These are phyloP conservation scores for Globisporangium megalacanthum DNA, from an alignment of 352 stramenopile species.

Conservation along the genomic window DNA sequence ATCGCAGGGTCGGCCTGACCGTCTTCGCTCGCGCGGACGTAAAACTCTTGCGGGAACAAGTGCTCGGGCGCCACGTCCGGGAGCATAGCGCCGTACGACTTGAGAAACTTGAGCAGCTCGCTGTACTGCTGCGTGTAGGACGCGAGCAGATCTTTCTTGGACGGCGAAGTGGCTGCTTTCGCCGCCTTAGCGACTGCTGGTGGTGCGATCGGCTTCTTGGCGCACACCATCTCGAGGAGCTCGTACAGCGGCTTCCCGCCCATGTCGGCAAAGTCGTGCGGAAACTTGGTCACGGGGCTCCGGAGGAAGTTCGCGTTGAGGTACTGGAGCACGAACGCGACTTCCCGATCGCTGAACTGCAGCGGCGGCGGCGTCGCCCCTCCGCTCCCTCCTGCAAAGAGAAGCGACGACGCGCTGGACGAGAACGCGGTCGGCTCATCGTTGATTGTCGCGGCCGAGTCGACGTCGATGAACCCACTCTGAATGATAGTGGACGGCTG, in stretches of 20 bases:
- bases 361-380: neutral
- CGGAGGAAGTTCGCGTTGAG: slow-evolving; percentile 81
- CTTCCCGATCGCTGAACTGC: slow-evolving; percentile 35
- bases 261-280: slow-evolving; percentile 67
- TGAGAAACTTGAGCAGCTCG: slow-evolving; percentile 89
- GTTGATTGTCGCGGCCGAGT: slow-evolving; percentile 21
- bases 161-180: slow-evolving; percentile 20
- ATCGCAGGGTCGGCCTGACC: slow-evolving; percentile 42
- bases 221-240: slow-evolving; percentile 86
- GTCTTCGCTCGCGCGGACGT: slow-evolving; percentile 73
- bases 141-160: slow-evolving; percentile 53
- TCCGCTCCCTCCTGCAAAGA: neutral
- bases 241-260: slow-evolving; percentile 84
- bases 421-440: slow-evolving; percentile 3
- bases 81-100: slow-evolving; percentile 88
- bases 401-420: neutral
- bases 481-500: neutral
- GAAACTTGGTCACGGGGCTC: slow-evolving; percentile 61
- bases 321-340: slow-evolving; percentile 76
- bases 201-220: slow-evolving; percentile 64
- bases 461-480: slow-evolving; percentile 45
- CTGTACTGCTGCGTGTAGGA: slow-evolving; percentile 72
- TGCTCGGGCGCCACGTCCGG: slow-evolving; percentile 82
- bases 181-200: slow-evolving; percentile 14
- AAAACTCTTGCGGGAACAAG: slow-evolving; percentile 73